Evolutionary conservation across 139 green algal genomes (phyloP).

Genomic region (Chlamydomonas schloesseri): DNA sequence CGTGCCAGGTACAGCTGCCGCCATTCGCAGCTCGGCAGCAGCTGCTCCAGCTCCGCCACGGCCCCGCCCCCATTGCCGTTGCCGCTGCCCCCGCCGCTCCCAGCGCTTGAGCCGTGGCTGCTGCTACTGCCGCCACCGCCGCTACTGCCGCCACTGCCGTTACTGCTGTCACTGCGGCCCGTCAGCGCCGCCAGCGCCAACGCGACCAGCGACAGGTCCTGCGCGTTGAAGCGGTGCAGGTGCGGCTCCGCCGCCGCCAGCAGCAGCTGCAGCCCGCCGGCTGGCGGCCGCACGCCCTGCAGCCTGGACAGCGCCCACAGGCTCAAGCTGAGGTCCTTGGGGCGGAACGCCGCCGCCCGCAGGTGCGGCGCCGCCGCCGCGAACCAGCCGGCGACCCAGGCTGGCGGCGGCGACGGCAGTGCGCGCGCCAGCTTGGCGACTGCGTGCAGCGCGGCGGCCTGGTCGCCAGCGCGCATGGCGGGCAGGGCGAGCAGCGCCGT

Average conservation of each 20-base stretch:
- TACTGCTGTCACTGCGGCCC: background rate
- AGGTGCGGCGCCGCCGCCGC: conserved; percentile 28
- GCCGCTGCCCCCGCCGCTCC: no score
- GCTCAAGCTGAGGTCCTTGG: conserved; percentile 14
- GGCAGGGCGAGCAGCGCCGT: background rate
- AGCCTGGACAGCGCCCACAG: conserved; percentile 12
- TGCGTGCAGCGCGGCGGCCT: background rate
- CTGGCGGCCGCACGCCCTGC: conserved; percentile 23
- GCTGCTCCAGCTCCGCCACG: no score
- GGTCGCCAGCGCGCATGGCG: conserved; percentile 1
- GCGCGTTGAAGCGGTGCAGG: conserved; percentile 29
- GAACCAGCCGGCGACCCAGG: conserved; percentile 20
- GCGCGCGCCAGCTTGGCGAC: conserved; percentile 1
- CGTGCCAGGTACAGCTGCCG: no score
- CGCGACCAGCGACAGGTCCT: conserved; percentile 24
- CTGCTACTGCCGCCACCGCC: background rate
- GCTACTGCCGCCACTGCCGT: background rate
- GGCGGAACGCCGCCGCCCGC: background rate
- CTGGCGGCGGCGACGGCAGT: conserved; percentile 4
- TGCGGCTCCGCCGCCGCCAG: conserved; percentile 27
- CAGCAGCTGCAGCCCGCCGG: conserved; percentile 30
- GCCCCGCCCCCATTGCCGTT: no score
- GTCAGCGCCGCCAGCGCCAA: conserved; percentile 15
- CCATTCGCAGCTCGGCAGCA: no score
- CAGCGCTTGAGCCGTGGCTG: background rate